phyloP scores from a whole-genome alignment of 2,329 filamentous ascomycete genomes.

The Westerdykella ornata region DNA sequence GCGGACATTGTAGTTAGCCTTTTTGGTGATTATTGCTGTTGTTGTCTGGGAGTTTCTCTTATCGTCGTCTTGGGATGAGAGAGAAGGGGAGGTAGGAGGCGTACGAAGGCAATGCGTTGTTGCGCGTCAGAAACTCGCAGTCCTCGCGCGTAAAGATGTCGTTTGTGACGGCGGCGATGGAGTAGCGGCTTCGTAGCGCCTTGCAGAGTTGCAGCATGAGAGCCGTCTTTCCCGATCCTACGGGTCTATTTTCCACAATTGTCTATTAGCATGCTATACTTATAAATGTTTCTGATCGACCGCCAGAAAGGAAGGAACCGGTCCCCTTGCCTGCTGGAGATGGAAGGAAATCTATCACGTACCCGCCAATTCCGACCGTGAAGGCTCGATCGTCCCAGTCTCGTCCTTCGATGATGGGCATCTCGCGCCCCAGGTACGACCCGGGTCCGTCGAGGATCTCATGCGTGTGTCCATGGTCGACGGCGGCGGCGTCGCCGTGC shows the following conservation, averaged over 20 bases:
- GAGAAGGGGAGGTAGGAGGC: conserved; percentile 43
- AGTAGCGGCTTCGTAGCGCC: conserved; percentile 71
- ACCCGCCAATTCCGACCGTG: conserved; percentile 97
- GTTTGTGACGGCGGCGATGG: conserved; percentile 92
- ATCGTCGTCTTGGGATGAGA: too few relatives aligned
- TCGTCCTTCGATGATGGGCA: conserved; percentile 84
- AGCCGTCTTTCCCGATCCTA: conserved; percentile 94
- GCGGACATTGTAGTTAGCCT: neutral
- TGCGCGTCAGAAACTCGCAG: conserved; percentile 88
- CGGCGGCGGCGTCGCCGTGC: conserved; percentile 41
- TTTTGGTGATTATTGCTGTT: neutral
- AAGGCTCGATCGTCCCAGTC: conserved; percentile 87
- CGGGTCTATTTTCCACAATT: conserved; percentile 58
- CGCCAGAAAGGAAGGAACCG: too few relatives aligned
- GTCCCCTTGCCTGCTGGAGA: too few relatives aligned
- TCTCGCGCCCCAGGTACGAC: conserved; percentile 81
- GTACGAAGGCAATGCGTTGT: conserved; percentile 70
- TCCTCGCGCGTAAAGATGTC: conserved; percentile 98
- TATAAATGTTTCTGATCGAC: too few relatives aligned
- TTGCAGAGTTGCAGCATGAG: conserved; percentile 91
- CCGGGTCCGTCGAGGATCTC: conserved; percentile 93
- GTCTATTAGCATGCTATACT: conserved; percentile 8
- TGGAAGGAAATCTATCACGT: conserved; percentile 34
- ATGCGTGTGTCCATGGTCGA: conserved; percentile 87
- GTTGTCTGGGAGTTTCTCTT: too few relatives aligned